Evolutionary conservation across 2,329 filamentous ascomycete species (phyloP).

Genomic region (Cladosporium sphaerospermum): DNA sequence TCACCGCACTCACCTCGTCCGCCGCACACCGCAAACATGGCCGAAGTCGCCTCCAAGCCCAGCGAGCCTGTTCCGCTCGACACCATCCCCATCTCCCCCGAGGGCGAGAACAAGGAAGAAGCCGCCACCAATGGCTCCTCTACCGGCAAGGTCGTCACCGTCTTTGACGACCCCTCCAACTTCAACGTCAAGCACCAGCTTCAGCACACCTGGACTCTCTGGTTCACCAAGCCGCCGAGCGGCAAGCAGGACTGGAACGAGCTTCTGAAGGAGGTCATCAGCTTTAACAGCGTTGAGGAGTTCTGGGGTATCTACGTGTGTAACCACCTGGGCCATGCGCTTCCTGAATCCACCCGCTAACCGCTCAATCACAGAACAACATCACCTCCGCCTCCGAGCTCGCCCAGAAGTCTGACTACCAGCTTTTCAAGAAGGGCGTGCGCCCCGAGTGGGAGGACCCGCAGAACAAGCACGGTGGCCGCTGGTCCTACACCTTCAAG

Average conservation of each 20-base stretch:
- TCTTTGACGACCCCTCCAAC: slow-evolving; percentile 97
- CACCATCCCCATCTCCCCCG: slow-evolving; percentile 51
- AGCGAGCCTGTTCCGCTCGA: slow-evolving; percentile 45
- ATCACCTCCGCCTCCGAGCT: slow-evolving; percentile 94
- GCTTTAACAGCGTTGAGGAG: slow-evolving; percentile 96
- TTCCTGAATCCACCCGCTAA: background rate
- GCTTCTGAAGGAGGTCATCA: slow-evolving; percentile 95
- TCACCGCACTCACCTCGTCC: slow-evolving; percentile 2
- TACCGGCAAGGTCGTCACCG: slow-evolving; percentile 66
- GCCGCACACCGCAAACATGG: slow-evolving; percentile 24
- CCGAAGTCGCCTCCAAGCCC: slow-evolving; percentile 26
- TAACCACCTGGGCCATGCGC: slow-evolving; percentile 18
- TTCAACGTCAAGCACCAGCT: slow-evolving; percentile 99
- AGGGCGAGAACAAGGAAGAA: slow-evolving; percentile 38
- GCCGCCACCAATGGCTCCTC: slow-evolving; percentile 38
- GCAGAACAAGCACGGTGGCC: slow-evolving; percentile 98
- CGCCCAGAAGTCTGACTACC: slow-evolving; percentile 96
- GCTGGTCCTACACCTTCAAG: slow-evolving; percentile 98
- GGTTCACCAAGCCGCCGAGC: slow-evolving; percentile 97
- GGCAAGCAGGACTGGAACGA: slow-evolving; percentile 99
- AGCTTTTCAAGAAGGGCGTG: slow-evolving; percentile 96
- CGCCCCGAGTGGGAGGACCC: slow-evolving; percentile 97
- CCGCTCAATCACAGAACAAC: slow-evolving; percentile 67
- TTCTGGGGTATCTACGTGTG: slow-evolving; percentile 99
- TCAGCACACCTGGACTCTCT: slow-evolving; percentile 95